These are phyloP conservation scores for Colletotrichum plurivorum DNA, from an alignment of 2,329 filamentous ascomycete genomes.

Conservation along the genomic window DNA sequence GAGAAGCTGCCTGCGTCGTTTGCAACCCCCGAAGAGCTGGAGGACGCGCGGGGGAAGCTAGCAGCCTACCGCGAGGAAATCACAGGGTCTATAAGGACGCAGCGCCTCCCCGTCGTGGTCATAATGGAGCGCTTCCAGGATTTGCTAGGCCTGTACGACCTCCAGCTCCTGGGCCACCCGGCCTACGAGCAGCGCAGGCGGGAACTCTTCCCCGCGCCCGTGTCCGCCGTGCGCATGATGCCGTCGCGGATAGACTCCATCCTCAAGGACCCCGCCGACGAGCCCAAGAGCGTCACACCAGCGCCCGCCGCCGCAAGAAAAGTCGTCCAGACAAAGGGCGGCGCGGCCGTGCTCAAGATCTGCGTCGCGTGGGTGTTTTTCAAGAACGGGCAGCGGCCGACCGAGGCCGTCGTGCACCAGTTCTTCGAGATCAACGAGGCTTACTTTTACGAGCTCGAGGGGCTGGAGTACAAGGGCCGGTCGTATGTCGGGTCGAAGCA, in stretches of 20 bases:
- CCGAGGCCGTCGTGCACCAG: constrained; percentile 21
- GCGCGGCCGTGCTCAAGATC: constrained; percentile 29
- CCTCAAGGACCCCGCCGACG: constrained; percentile 6
- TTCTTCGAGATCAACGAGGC: constrained; percentile 27
- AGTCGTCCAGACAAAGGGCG: constrained; percentile 14
- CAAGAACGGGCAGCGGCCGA: constrained; percentile 13
- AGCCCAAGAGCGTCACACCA: neutral
- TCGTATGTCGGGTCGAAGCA: constrained; percentile 12
- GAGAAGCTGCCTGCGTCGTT: neutral
- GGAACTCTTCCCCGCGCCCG: neutral
- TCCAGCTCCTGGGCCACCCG: constrained; percentile 17
- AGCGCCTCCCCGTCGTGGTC: constrained; percentile 17
- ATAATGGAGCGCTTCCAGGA: constrained; percentile 32
- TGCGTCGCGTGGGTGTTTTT: constrained; percentile 29
- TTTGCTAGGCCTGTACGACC: constrained; percentile 19
- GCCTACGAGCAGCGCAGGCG: neutral
- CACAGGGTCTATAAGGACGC: constrained; percentile 13
- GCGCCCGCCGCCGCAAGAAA: constrained; percentile 8
- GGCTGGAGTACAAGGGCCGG: constrained; percentile 19
- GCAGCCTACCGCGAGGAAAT: constrained; percentile 4
- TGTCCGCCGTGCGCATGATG: constrained; percentile 9
- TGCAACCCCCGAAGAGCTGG: neutral
- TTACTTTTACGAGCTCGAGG: constrained; percentile 29
- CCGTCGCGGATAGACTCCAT: constrained; percentile 17
- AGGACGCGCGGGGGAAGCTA: neutral